phyloP scores from a whole-genome alignment of 768 basidiomycete species.

The Tulasnella sp. region DNA sequence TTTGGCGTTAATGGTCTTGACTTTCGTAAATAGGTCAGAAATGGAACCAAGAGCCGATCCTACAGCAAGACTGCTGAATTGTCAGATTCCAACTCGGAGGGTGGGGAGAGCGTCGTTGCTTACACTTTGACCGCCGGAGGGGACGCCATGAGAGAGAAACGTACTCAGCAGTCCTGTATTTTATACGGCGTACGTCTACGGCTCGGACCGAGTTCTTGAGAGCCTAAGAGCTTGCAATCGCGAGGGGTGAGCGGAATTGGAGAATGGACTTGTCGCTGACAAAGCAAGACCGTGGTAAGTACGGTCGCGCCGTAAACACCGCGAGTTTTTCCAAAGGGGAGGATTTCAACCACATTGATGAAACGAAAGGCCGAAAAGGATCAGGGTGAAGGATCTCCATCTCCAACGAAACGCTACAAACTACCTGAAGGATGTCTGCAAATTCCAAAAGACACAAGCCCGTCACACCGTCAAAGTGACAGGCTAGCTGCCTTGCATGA shows the following conservation, averaged over 20 bases:
- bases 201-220: background rate
- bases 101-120: background rate
- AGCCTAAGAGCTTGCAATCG: background rate
- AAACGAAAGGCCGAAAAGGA: background rate
- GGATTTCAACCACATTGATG: too few species aligned
- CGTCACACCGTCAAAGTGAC: background rate
- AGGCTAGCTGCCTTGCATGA: background rate
- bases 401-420: background rate
- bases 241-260: background rate
- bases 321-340: background rate
- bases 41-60: conserved; percentile 72
- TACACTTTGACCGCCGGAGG: background rate
- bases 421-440: background rate
- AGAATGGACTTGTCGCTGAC: background rate
- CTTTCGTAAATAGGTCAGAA: conserved; percentile 62
- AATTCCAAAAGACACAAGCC: background rate
- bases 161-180: background rate
- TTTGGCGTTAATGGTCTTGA: conserved; percentile 75
- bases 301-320: background rate
- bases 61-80: conserved; percentile 49
- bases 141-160: background rate
- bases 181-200: too few species aligned
- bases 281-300: background rate
- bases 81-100: background rate
- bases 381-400: background rate